A percentile compares a stretch with the other conserved stretches of the same genome.
phyloP scores from a whole-genome alignment of 805 yeast genomes.

The Hanseniaspora clermontiae region DNA sequence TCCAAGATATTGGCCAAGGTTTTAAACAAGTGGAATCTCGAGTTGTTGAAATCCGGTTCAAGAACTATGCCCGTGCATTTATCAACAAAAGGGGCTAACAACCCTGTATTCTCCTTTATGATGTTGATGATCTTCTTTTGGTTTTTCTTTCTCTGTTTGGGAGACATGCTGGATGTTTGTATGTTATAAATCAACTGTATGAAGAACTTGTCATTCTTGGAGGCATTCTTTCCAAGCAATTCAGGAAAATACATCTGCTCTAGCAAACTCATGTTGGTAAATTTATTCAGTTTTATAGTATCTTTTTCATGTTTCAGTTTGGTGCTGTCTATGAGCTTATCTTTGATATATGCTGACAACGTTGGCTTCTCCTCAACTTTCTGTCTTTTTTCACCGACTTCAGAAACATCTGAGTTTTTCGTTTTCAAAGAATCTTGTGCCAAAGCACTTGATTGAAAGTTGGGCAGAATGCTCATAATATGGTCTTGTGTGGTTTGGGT shows the following conservation, averaged over 20 bases:
- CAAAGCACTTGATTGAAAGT: slow-evolving; percentile 4
- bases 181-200: slow-evolving; percentile 1
- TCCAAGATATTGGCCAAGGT: not conserved
- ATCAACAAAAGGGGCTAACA: not conserved
- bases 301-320: not conserved
- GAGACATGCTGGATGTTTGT: not conserved
- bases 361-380: not conserved
- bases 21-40: slow-evolving; percentile 7
- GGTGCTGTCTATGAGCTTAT: not conserved
- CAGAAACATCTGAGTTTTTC: not conserved
- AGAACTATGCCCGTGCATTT: not conserved
- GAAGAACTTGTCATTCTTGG: not conserved
- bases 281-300: not conserved
- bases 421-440: not conserved
- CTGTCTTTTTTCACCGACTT: not conserved
- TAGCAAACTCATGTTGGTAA: not conserved
- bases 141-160: not conserved
- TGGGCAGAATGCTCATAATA: slow-evolving; percentile 6
- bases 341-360: not conserved
- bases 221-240: not conserved
- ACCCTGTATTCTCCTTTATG: not conserved
- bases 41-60: not conserved
- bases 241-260: slow-evolving; percentile 11
- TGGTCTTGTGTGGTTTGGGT: no score
- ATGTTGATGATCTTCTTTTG: not conserved